Evolutionary conservation across 306 rosid species (phyloP).

Genomic region (Acacia crassicarpa): DNA sequence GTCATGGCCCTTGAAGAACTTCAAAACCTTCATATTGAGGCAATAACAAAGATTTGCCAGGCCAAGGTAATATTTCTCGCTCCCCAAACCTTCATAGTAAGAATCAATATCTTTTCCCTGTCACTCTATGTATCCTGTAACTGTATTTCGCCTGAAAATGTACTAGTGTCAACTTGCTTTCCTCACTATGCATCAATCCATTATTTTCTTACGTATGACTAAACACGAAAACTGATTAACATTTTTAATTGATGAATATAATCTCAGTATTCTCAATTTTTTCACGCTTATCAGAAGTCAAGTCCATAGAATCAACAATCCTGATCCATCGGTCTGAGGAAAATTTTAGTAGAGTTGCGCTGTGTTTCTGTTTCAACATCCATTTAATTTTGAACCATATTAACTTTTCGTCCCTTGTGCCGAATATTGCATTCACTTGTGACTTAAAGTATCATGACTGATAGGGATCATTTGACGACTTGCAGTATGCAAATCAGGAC

Average conservation of each 20-base stretch:
- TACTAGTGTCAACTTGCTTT: background rate
- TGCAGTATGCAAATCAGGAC: constrained; percentile 19
- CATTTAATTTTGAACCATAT: background rate
- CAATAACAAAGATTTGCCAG: constrained; percentile 73
- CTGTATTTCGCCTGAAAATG: background rate
- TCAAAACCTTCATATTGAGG: constrained; percentile 75
- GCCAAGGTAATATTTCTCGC: constrained; percentile 57
- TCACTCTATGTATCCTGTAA: background rate
- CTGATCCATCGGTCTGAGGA: background rate
- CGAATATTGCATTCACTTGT: background rate
- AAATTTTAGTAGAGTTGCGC: background rate
- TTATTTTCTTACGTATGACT: background rate
- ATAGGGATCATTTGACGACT: constrained; percentile 1
- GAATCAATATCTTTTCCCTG: background rate
- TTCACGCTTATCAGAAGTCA: background rate
- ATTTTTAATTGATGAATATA: background rate
- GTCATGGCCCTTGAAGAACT: constrained; percentile 65
- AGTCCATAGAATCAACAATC: background rate
- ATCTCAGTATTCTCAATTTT: background rate
- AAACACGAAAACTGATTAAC: background rate
- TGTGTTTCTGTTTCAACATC: background rate
- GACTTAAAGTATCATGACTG: constrained; percentile 8
- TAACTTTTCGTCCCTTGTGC: background rate
- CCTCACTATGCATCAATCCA: background rate
- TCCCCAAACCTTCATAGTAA: background rate